These are phyloP conservation scores for Scheffersomyces coipomensis DNA, from an alignment of 805 yeast species.

Conservation along the genomic window DNA sequence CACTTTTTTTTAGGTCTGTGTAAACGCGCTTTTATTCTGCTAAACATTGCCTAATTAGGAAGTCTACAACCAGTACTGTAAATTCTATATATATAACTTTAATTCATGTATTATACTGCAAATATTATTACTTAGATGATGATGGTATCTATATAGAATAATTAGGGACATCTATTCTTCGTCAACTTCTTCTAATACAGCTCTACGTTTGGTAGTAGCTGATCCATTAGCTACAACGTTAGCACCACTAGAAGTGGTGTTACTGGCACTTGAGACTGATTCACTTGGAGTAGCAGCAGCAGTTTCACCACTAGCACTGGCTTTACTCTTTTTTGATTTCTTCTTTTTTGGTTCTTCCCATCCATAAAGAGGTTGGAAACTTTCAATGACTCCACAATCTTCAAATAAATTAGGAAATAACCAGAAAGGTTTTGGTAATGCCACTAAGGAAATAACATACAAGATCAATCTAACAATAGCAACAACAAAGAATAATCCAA, in stretches of 20 bases:
- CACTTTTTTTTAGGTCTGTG: too few species aligned
- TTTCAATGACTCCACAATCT: constrained; percentile 90
- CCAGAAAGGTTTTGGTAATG: constrained; percentile 82
- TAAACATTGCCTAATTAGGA: too few species aligned
- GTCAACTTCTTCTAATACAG: constrained; percentile 41
- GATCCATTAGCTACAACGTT: constrained; percentile 14
- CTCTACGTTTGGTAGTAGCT: constrained; percentile 26
- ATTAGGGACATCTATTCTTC: constrained; percentile 8
- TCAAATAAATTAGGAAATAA: constrained; percentile 93
- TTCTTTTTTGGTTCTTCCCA: constrained; percentile 57
- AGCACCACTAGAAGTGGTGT: constrained; percentile 12
- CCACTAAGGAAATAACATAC: constrained; percentile 56
- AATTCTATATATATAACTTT: too few species aligned
- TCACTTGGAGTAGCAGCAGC: constrained; percentile 1
- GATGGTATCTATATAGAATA: neutral
- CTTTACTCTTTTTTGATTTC: constrained; percentile 20
- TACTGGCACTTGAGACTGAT: constrained; percentile 6
- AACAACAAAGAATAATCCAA: constrained; percentile 71
- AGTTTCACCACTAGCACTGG: constrained; percentile 3
- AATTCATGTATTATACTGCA: too few species aligned
- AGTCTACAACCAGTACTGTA: too few species aligned
- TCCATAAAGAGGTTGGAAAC: constrained; percentile 86
- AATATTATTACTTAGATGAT: neutral
- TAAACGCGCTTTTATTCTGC: neutral
- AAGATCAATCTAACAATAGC: constrained; percentile 79